phyloP scores from a whole-genome alignment of 2,329 filamentous ascomycete species.

The Cryphonectria parasitica region DNA sequence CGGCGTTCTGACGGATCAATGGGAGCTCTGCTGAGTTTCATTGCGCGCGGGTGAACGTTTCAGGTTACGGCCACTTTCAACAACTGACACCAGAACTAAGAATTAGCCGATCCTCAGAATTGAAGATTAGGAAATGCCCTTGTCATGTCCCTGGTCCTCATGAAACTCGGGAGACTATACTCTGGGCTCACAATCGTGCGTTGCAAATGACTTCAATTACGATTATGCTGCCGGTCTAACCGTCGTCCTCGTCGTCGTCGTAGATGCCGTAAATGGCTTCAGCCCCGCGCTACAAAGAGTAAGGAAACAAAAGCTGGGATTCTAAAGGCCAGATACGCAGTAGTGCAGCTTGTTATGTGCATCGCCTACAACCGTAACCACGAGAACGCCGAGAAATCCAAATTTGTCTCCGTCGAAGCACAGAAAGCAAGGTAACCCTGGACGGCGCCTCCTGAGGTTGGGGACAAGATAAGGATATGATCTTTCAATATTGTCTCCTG shows the following conservation, averaged over 20 bases:
- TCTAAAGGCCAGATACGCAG: background rate
- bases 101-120: conserved; percentile 7
- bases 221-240: background rate
- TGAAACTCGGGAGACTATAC: background rate
- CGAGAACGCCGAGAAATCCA: background rate
- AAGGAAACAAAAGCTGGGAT: background rate
- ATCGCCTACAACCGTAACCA: too few relatives aligned
- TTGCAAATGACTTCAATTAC: too few relatives aligned
- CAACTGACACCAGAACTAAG: background rate
- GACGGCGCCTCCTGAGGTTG: background rate
- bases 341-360: too few relatives aligned
- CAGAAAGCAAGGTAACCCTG: background rate
- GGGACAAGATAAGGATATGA: background rate
- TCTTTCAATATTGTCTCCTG: background rate
- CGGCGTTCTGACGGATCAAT: background rate
- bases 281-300: background rate
- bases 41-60: conserved; percentile 3
- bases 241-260: background rate
- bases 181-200: conserved; percentile 3
- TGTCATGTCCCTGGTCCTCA: background rate
- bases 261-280: background rate
- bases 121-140: background rate
- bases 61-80: conserved; percentile 1
- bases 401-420: background rate
- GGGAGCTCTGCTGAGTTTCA: background rate